phyloP scores from a whole-genome alignment of 805 yeast species.

The Ogataea nonfermentans region DNA sequence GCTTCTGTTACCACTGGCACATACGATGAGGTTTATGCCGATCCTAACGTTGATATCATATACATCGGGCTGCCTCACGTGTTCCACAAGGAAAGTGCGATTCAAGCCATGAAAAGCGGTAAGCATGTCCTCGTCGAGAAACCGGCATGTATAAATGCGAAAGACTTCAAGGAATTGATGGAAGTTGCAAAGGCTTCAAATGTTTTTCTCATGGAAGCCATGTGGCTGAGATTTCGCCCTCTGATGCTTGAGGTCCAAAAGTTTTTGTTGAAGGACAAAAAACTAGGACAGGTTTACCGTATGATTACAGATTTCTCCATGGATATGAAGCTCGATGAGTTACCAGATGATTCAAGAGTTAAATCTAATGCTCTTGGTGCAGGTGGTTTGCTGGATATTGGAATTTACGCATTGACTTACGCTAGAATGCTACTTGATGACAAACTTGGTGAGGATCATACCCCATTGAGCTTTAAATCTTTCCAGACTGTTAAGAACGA shows the following conservation, averaged over 20 bases:
- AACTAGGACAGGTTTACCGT: conserved; percentile 46
- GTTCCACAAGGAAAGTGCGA: conserved; percentile 44
- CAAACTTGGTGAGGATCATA: conserved; percentile 31
- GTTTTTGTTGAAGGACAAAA: conserved; percentile 38
- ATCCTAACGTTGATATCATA: conserved; percentile 43
- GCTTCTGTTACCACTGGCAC: conserved; percentile 20
- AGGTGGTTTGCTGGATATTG: conserved; percentile 50
- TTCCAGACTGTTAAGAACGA: conserved; percentile 38
- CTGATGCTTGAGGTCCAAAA: conserved; percentile 35
- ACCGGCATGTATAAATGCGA: conserved; percentile 47
- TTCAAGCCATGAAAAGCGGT: conserved; percentile 41
- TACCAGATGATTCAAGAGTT: conserved; percentile 37
- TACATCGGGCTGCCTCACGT: conserved; percentile 55
- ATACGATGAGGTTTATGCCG: conserved; percentile 43
- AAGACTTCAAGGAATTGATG: conserved; percentile 41
- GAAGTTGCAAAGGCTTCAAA: conserved; percentile 42
- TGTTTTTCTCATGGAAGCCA: conserved; percentile 54
- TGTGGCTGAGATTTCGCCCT: conserved; percentile 56
- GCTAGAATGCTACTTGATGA: conserved; percentile 39
- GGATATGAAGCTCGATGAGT: conserved; percentile 33
- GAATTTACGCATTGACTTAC: conserved; percentile 28
- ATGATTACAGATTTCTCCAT: conserved; percentile 43
- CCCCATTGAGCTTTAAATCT: conserved; percentile 29
- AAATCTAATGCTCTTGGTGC: conserved; percentile 48
- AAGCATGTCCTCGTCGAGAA: conserved; percentile 56